Percentiles rank a stretch among this genome's conserved stretches.
phyloP scores from a whole-genome alignment of 176 grass and related monocot species.

The Carex littledalei region DNA sequence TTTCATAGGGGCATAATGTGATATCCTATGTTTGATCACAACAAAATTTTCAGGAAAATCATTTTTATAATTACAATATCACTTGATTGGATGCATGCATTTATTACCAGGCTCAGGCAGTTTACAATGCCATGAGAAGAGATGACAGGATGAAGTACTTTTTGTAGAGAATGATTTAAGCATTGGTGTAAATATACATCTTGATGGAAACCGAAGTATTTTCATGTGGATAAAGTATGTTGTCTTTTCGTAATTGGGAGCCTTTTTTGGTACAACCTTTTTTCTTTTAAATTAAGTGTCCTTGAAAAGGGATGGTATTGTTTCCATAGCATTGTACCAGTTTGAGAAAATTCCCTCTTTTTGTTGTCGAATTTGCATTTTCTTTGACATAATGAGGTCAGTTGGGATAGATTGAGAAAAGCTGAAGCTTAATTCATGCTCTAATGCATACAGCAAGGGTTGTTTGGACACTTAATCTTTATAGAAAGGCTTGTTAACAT shows the following conservation, averaged over 20 bases:
- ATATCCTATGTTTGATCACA: neutral
- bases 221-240: neutral
- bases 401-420: neutral
- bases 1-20: neutral
- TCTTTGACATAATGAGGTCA: neutral
- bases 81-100: constrained; percentile 7
- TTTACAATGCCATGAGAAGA: constrained; percentile 93
- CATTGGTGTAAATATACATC: constrained; percentile 7
- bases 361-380: neutral
- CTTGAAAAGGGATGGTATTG: neutral
- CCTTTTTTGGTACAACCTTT: neutral
- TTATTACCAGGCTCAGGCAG: constrained; percentile 69
- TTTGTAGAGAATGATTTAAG: constrained; percentile 37
- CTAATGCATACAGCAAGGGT: neutral
- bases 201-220: neutral
- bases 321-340: neutral
- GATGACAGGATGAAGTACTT: constrained; percentile 98
- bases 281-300: neutral
- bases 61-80: neutral
- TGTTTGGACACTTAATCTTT: neutral
- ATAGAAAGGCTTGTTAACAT: neutral
- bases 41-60: neutral
- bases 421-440: neutral
- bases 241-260: neutral
- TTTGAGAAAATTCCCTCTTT: neutral